Conservation (phyloP, 768 basidiomycete genomes). For the Rhodotorula babjevae region DNA sequence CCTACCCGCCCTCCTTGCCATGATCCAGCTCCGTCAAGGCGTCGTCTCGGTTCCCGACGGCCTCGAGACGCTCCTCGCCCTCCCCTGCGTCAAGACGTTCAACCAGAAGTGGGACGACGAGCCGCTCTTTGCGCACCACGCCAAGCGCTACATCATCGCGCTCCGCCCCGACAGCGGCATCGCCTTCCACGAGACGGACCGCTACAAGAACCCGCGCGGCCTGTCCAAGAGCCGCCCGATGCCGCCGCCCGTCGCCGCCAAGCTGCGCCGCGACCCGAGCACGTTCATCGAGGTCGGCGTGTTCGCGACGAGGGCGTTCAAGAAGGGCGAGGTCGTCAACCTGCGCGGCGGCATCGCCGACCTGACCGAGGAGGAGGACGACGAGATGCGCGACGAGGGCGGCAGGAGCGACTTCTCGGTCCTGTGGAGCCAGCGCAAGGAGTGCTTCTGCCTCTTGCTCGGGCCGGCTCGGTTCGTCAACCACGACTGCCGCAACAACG, state of each 20-base stretch:
- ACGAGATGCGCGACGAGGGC: constrained; percentile 22
- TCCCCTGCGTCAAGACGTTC: constrained; percentile 18
- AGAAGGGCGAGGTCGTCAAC: constrained; percentile 35
- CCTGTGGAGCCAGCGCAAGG: constrained; percentile 30
- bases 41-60: constrained; percentile 5
- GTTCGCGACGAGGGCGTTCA: constrained; percentile 37
- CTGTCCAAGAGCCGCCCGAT: not conserved
- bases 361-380: constrained; percentile 34
- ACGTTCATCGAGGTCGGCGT: constrained; percentile 36
- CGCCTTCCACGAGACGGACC: constrained; percentile 39
- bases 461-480: constrained; percentile 36
- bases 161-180: constrained; percentile 34
- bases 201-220: constrained; percentile 28
- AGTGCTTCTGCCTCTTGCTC: constrained; percentile 31
- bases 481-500: constrained; percentile 39
- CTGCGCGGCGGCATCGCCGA: constrained; percentile 32
- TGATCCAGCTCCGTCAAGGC: constrained; percentile 20
- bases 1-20: not conserved
- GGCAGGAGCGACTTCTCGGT: constrained; percentile 33
- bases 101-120: constrained; percentile 8
- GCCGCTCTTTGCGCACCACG: constrained; percentile 13
- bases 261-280: not conserved
- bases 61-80: constrained; percentile 8
- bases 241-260: not conserved
- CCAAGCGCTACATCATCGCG: constrained; percentile 31